A percentile compares a stretch with the other conserved stretches of the same genome.
These are phyloP conservation scores for Haberlea rhodopensis DNA, from an alignment of 257 asterid species.

Conservation along the genomic window DNA sequence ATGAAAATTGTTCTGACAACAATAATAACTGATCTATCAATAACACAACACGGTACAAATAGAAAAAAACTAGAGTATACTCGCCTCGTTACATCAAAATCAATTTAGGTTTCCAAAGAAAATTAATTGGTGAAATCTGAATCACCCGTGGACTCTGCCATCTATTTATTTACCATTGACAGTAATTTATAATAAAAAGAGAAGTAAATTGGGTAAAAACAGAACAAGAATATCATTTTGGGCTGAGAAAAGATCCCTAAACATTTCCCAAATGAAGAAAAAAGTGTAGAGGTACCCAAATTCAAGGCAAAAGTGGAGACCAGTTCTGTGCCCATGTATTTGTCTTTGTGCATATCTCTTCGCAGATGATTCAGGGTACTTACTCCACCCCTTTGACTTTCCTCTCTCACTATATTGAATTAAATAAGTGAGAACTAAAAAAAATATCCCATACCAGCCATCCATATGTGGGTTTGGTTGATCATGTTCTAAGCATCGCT, in stretches of 20 bases:
- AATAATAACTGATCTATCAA: too few relatives aligned
- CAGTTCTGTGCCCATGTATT: neutral
- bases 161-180: neutral
- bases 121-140: neutral
- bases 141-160: neutral
- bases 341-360: slow-evolving; percentile 8
- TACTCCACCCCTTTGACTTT: slow-evolving; percentile 53
- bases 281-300: slow-evolving; percentile 26
- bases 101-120: too few relatives aligned
- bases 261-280: slow-evolving; percentile 32
- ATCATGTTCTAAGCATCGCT: too few relatives aligned
- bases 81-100: neutral
- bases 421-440: too few relatives aligned
- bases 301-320: slow-evolving; percentile 39
- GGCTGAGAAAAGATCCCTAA: slow-evolving; percentile 24
- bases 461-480: too few relatives aligned
- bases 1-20: too few relatives aligned
- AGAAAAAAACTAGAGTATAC: too few relatives aligned
- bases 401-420: slow-evolving; percentile 28
- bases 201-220: slow-evolving; percentile 1
- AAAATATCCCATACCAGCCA: too few relatives aligned
- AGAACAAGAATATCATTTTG: slow-evolving; percentile 6
- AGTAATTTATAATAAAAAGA: neutral
- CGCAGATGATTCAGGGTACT: slow-evolving; percentile 15
- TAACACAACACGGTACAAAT: too few relatives aligned